Conservation (phyloP, 2,329 filamentous ascomycete genomes). For the Aspergillus pseudoterreus region DNA sequence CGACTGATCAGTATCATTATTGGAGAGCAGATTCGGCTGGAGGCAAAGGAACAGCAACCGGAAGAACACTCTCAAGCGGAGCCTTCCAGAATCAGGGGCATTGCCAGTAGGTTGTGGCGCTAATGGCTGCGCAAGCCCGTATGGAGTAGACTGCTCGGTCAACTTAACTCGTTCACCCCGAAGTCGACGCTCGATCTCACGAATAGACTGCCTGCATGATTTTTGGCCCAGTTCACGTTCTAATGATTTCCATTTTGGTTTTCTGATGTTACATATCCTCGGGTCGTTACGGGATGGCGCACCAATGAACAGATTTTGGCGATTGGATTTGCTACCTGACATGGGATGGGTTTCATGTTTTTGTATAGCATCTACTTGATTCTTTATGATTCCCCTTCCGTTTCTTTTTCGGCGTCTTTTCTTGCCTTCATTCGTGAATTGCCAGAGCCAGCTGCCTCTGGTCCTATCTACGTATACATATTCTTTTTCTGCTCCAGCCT, state of each 20-base stretch:
- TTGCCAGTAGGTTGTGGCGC: constrained; percentile 26
- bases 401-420: constrained; percentile 7
- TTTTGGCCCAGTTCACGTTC: constrained; percentile 1
- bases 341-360: constrained; percentile 4
- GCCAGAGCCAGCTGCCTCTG: too few species aligned
- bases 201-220: background rate
- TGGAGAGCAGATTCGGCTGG: constrained; percentile 43
- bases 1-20: constrained; percentile 46
- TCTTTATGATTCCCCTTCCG: constrained; percentile 14
- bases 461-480: too few species aligned
- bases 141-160: background rate
- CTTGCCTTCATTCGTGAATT: constrained; percentile 5
- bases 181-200: background rate
- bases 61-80: constrained; percentile 8
- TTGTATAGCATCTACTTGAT: constrained; percentile 13
- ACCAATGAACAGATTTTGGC: constrained; percentile 9
- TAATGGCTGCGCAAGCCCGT: constrained; percentile 12
- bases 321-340: constrained; percentile 5
- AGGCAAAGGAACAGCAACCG: constrained; percentile 29
- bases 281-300: constrained; percentile 13
- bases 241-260: constrained; percentile 12
- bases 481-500: too few species aligned
- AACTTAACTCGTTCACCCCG: background rate
- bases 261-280: constrained; percentile 11
- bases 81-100: constrained; percentile 9